These are phyloP conservation scores for Grosmannia serpens DNA, from an alignment of 2,329 filamentous ascomycete genomes.

Conservation along the genomic window DNA sequence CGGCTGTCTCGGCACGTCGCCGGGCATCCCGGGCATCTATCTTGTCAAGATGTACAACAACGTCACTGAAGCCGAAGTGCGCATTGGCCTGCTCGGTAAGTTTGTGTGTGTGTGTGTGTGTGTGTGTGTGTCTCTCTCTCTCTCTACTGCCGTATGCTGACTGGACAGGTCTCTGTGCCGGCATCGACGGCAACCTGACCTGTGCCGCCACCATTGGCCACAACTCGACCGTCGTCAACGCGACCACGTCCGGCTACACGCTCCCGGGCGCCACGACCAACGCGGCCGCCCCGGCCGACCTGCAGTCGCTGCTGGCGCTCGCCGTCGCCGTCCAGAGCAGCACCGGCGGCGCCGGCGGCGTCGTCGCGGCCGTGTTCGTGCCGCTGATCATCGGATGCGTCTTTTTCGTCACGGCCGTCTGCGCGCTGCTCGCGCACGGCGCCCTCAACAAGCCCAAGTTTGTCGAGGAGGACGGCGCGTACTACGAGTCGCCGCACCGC, in stretches of 20 bases:
- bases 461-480: background rate
- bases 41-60: constrained; percentile 12
- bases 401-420: constrained; percentile 8
- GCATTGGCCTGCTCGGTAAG: constrained; percentile 12
- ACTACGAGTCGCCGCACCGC: background rate
- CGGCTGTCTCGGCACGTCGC: constrained; percentile 14
- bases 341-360: constrained; percentile 7
- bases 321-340: constrained; percentile 9
- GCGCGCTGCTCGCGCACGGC: constrained; percentile 4
- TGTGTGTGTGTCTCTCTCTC: background rate
- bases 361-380: constrained; percentile 8
- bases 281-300: background rate
- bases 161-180: constrained; percentile 9
- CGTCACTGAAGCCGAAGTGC: constrained; percentile 9
- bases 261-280: constrained; percentile 8
- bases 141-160: background rate
- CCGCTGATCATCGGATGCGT: constrained; percentile 9
- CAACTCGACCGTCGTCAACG: constrained; percentile 1
- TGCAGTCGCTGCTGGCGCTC: constrained; percentile 9
- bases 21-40: constrained; percentile 13
- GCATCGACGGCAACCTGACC: constrained; percentile 7
- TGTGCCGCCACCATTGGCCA: constrained; percentile 9
- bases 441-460: background rate
- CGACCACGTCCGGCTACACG: constrained; percentile 1
- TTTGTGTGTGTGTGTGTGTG: background rate